A percentile compares a stretch with the other conserved stretches of the same genome.
Conservation (phyloP, 2,329 filamentous ascomycete genomes). For the Fusarium goolgardi region DNA sequence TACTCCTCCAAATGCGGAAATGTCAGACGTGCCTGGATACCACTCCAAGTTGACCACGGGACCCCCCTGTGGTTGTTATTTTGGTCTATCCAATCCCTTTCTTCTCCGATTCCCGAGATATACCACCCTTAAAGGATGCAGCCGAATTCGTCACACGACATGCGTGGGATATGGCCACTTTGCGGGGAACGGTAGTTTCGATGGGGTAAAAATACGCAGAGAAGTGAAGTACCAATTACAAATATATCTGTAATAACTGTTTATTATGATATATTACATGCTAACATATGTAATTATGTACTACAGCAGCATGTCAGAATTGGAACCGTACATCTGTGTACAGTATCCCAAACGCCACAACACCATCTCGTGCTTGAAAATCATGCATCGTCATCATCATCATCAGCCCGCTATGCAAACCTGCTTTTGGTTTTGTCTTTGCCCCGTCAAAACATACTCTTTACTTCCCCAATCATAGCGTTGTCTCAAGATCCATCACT, state of each 20-base stretch:
- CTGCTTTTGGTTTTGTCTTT: conserved; percentile 24
- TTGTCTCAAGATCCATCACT: conserved; percentile 48
- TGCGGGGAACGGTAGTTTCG: conserved; percentile 38
- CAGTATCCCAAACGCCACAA: conserved; percentile 40
- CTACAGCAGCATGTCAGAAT: conserved; percentile 27
- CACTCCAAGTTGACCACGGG: conserved; percentile 2
- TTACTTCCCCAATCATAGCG: conserved; percentile 31
- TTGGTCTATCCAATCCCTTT: neutral
- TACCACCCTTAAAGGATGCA: neutral
- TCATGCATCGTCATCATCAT: conserved; percentile 39
- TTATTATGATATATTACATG: conserved; percentile 20
- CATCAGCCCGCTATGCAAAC: conserved; percentile 31
- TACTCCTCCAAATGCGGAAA: conserved; percentile 31
- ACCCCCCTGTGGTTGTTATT: conserved; percentile 1
- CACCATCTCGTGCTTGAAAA: conserved; percentile 39
- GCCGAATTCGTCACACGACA: conserved; percentile 7
- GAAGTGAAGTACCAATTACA: conserved; percentile 26
- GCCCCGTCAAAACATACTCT: conserved; percentile 20
- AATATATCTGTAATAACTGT: conserved; percentile 11
- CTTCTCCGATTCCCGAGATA: conserved; percentile 10
- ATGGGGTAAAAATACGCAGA: conserved; percentile 37
- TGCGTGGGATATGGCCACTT: conserved; percentile 22
- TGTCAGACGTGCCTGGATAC: conserved; percentile 27
- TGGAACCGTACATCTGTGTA: conserved; percentile 20
- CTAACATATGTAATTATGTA: conserved; percentile 9